Evolutionary conservation across 1,139 yeast species (phyloP), one percentile per base, ranked within the genome.

Genomic region (Kurtzmaniella quercitrusa): DNA sequence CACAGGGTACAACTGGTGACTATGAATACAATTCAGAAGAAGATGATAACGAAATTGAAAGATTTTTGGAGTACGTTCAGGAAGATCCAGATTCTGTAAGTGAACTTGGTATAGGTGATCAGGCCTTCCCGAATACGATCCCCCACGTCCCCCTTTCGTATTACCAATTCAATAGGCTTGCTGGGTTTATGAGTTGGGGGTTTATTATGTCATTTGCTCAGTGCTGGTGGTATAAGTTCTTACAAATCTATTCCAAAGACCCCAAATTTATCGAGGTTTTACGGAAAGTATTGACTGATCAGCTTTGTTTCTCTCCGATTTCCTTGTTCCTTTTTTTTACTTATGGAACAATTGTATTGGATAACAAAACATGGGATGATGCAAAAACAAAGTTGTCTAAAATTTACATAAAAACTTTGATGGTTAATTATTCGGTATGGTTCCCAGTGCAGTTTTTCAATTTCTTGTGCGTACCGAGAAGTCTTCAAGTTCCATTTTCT

Each of bases 361-460:
- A 91, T 54, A 74, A 76, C 40, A 95, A 95, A 2, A 78, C 82
- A 39, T 70, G 76, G 62, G 76, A 74, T 1, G 86, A 85, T 12
- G 74, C 91, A 17, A 72, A 74, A 43, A 68, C 62, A 5, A 89
- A 88, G 63, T 69, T 89, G 43, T 68, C 75, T 47, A 77, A 74
- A 46, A 70, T 84, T 4, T 91, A 88, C 59, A 61, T 91, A 30
- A 80, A 83, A 35, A 93, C 98, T 0, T 65, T 91, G 45, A 80
- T 84, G 35, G 80, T 84, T 44, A 91, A 89, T 60, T 87, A 84
- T 60, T 72, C 86, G 45, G 82, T 93, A n/a, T 93, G 98, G 98
- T 95, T 96, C 40, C 80, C 91, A 2, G 95, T 93, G 6, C 98
- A 93, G 60, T 87, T 93, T 53, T 70, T 91, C 52, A 93, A 93